Evolutionary conservation across 495 filamentous ascomycete species (phyloP).

Genomic region (Tetracladium marchalianum): DNA sequence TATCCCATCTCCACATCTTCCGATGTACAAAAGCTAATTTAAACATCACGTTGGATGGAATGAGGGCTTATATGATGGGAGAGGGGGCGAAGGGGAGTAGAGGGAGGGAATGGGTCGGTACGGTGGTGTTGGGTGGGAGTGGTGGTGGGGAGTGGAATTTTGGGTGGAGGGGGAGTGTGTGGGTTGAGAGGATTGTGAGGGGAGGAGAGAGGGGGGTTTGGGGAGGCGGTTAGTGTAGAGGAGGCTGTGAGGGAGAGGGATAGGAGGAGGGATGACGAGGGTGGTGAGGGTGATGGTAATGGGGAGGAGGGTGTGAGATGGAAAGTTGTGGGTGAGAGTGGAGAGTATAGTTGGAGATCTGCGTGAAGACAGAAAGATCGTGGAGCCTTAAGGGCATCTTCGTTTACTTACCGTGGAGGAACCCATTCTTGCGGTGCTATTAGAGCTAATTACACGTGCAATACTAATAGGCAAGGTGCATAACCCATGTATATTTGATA

Average conservation of each 20-base stretch:
- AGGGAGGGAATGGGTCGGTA: slow-evolving; percentile 39
- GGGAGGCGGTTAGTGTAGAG: slow-evolving; percentile 38
- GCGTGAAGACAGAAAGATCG: not conserved
- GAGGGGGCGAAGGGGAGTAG: slow-evolving; percentile 28
- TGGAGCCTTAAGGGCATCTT: too few species aligned
- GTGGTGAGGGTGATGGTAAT: slow-evolving; percentile 24
- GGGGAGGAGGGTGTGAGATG: slow-evolving; percentile 15
- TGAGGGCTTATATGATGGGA: slow-evolving; percentile 40
- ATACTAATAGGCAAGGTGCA: too few species aligned
- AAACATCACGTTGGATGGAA: slow-evolving; percentile 21
- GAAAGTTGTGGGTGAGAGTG: slow-evolving; percentile 23
- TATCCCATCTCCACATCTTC: slow-evolving; percentile 11
- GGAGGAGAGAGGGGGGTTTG: slow-evolving; percentile 32
- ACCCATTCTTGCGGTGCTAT: too few species aligned
- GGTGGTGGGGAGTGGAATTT: slow-evolving; percentile 10
- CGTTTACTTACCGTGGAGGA: too few species aligned
- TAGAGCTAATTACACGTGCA: too few species aligned
- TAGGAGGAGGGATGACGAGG: slow-evolving; percentile 31
- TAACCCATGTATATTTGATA: too few species aligned
- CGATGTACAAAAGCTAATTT: slow-evolving; percentile 11
- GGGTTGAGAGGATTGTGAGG: slow-evolving; percentile 23
- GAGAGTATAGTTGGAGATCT: slow-evolving; percentile 18
- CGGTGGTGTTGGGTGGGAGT: slow-evolving; percentile 31
- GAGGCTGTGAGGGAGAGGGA: slow-evolving; percentile 44
- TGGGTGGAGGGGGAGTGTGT: slow-evolving; percentile 39